Conservation (phyloP, 2,329 filamentous ascomycete genomes). For the Ascochyta rabiei region DNA sequence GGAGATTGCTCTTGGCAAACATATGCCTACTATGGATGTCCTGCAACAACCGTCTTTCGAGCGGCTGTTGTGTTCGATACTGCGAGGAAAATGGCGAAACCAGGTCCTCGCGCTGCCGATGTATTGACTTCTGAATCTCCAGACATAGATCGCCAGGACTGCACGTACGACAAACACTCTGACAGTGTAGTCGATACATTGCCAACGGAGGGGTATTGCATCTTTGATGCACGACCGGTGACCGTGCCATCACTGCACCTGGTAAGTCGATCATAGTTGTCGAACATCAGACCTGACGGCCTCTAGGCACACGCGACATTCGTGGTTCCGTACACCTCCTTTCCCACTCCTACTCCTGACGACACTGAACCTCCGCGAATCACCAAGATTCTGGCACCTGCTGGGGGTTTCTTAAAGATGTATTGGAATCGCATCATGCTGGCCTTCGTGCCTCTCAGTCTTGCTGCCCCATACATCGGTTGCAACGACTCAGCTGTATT, state of each 20-base stretch:
- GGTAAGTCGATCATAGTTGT: not conserved
- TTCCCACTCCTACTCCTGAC: not conserved
- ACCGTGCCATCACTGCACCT: too few relatives aligned
- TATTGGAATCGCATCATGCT: conserved; percentile 79
- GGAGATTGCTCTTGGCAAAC: not conserved
- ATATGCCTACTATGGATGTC: not conserved
- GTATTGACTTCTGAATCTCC: not conserved
- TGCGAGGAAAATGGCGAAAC: not conserved
- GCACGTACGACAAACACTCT: not conserved
- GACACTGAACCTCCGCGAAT: not conserved
- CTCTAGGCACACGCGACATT: not conserved
- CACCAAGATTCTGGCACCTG: not conserved
- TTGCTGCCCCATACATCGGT: conserved; percentile 47
- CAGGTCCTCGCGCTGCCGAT: not conserved
- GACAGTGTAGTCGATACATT: not conserved
- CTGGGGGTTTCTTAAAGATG: not conserved
- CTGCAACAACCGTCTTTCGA: not conserved
- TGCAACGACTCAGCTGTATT: conserved; percentile 72
- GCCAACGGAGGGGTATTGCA: conserved; percentile 7
- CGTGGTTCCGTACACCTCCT: not conserved
- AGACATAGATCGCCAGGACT: not conserved
- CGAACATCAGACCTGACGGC: not conserved
- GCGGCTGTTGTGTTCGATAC: not conserved
- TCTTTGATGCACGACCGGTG: not conserved
- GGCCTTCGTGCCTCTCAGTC: conserved; percentile 73